phyloP scores from a whole-genome alignment of 176 grass and related monocot genomes.

The Oryza glumipatula region DNA sequence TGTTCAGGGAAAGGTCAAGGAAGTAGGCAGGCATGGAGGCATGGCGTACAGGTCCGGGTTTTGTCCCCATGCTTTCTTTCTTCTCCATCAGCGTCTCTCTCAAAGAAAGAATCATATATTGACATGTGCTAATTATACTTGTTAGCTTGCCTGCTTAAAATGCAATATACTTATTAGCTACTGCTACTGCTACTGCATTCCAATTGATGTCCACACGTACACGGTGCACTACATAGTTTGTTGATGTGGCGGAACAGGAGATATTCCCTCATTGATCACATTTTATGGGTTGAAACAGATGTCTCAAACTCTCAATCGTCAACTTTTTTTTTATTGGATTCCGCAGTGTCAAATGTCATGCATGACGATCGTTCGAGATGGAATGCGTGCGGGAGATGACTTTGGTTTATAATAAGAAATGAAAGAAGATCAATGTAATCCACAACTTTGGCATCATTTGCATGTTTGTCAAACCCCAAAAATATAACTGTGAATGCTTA shows the following conservation, averaged over 20 bases:
- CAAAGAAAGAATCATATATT: neutral
- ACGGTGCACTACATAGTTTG: neutral
- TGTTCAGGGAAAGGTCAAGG: constrained; percentile 18
- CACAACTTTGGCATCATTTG: neutral
- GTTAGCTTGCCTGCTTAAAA: neutral
- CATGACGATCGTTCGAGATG: constrained; percentile 24
- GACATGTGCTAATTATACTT: neutral
- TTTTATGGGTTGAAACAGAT: neutral
- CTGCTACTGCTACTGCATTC: neutral
- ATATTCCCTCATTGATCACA: neutral
- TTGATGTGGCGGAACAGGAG: neutral
- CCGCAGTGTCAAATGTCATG: neutral
- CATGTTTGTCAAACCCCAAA: neutral
- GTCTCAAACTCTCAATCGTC: neutral
- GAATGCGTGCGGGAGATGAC: neutral
- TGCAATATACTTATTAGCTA: neutral
- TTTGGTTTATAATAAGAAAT: neutral
- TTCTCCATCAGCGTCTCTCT: neutral
- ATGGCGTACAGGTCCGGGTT: neutral
- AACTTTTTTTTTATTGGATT: neutral
- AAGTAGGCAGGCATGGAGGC: constrained; percentile 13
- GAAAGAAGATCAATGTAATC: neutral
- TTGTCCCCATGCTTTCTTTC: neutral
- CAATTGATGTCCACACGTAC: neutral
- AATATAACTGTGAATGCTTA: neutral